Percentiles rank a stretch among this genome's conserved stretches.
Conservation (phyloP, 1,139 yeast species). For the Debaryomyces singareniensis region DNA sequence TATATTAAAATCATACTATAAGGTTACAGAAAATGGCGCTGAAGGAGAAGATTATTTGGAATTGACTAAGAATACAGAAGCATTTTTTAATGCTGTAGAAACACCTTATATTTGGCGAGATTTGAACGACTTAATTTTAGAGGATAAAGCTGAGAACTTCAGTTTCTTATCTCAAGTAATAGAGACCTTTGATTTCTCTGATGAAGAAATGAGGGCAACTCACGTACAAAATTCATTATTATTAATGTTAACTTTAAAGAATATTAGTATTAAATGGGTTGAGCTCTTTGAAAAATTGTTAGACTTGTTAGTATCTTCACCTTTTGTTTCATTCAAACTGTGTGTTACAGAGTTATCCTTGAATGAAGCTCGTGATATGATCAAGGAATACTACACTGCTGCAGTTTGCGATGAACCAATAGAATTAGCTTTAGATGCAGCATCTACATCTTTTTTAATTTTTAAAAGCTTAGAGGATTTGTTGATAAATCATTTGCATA, state of each 20-base stretch:
- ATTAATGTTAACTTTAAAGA: slow-evolving; percentile 21
- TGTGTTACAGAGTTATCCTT: not conserved
- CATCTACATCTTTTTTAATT: slow-evolving; percentile 38
- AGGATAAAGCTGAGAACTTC: slow-evolving; percentile 15
- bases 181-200: slow-evolving; percentile 63
- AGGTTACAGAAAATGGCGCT: slow-evolving; percentile 7
- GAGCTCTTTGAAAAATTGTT: slow-evolving; percentile 32
- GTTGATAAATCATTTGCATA: slow-evolving; percentile 19
- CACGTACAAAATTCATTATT: slow-evolving; percentile 72
- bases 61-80: slow-evolving; percentile 51
- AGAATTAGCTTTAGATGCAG: slow-evolving; percentile 12
- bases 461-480: slow-evolving; percentile 28
- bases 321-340: slow-evolving; percentile 30
- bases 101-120: slow-evolving; percentile 71
- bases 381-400: slow-evolving; percentile 5
- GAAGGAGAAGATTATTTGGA: slow-evolving; percentile 27
- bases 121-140: slow-evolving; percentile 24
- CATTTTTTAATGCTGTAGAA: slow-evolving; percentile 83
- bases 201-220: slow-evolving; percentile 75
- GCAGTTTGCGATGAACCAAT: not conserved
- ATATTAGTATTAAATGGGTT: slow-evolving; percentile 18
- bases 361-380: slow-evolving; percentile 19
- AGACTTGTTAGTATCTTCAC: slow-evolving; percentile 52
- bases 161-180: slow-evolving; percentile 54
- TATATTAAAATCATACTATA: slow-evolving; percentile 26